A percentile compares a stretch with the other conserved stretches of the same genome.
phyloP scores from a whole-genome alignment of 169 alveolate species.

The Perkinsus chesapeaki region DNA sequence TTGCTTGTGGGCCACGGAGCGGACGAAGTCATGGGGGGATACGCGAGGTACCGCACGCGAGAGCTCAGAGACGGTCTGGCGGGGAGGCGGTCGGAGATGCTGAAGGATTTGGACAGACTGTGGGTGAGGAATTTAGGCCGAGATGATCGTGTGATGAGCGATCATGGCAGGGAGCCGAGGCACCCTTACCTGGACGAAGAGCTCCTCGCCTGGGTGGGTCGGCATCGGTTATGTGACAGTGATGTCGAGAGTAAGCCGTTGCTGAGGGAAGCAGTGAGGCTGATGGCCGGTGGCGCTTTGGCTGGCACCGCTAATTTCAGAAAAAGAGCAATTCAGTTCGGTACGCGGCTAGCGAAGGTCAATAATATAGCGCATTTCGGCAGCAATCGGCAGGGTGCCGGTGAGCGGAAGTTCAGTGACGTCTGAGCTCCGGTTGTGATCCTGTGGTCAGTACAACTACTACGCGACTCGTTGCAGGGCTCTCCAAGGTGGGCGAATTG shows the following conservation, averaged over 20 bases:
- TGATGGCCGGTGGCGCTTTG: conserved; percentile 40
- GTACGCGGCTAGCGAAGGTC: conserved; percentile 62
- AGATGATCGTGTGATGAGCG: conserved; percentile 72
- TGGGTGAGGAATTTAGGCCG: conserved; percentile 85
- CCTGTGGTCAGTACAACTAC: too few relatives aligned
- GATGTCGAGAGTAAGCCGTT: conserved; percentile 16
- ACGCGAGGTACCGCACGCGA: conserved; percentile 68
- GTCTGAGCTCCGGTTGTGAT: background rate
- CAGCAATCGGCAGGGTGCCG: conserved; percentile 57
- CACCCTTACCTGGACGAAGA: conserved; percentile 68
- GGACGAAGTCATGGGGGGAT: conserved; percentile 85
- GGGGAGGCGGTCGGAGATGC: conserved; percentile 62
- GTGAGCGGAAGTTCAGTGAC: conserved; percentile 1
- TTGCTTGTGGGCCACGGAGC: conserved; percentile 82
- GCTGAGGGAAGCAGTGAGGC: conserved; percentile 47
- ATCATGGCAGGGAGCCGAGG: conserved; percentile 64
- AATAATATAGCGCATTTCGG: conserved; percentile 61
- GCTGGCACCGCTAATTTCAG: conserved; percentile 32
- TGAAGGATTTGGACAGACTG: conserved; percentile 68
- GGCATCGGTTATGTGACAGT: conserved; percentile 15
- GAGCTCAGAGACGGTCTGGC: conserved; percentile 55
- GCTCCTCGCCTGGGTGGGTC: conserved; percentile 27
- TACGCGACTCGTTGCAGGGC: too few relatives aligned
- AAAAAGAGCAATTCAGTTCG: conserved; percentile 74
- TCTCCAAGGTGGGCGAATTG: too few relatives aligned